These are phyloP conservation scores for Saccharomyces hybrid DNA, from an alignment of 1,139 yeast genomes.

Conservation along the genomic window DNA sequence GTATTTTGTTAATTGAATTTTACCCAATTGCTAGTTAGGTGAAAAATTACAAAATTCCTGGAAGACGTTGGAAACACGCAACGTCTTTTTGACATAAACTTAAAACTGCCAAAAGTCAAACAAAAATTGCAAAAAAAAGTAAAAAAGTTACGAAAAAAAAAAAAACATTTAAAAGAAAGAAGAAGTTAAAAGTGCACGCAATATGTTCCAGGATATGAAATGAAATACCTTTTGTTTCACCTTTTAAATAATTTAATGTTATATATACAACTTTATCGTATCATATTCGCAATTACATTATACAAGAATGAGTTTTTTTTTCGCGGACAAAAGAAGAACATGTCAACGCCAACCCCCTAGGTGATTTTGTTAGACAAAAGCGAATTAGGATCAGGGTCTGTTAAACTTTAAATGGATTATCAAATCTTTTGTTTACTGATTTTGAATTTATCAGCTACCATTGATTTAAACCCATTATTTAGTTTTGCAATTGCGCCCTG, in stretches of 20 bases:
- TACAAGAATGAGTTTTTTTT: background rate
- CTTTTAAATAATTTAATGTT: background rate
- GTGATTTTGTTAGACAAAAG: background rate
- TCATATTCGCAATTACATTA: background rate
- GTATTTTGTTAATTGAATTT: constrained; percentile 30
- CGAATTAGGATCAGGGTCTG: background rate
- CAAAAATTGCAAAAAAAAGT: background rate
- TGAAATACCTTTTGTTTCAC: background rate
- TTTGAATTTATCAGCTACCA: background rate
- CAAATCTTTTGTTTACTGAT: background rate
- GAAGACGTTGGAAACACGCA: background rate
- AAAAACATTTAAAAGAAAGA: background rate
- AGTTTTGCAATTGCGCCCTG: background rate
- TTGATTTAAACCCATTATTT: background rate
- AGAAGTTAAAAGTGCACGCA: background rate
- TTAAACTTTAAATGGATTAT: background rate
- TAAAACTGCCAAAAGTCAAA: background rate
- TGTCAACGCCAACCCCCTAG: background rate
- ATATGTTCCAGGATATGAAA: background rate
- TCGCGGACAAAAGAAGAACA: background rate
- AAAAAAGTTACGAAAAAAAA: background rate
- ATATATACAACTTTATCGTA: background rate
- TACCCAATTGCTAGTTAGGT: background rate
- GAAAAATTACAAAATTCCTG: background rate
- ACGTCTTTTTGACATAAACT: background rate